Evolutionary conservation across 2,329 filamentous ascomycete genomes (phyloP), one percentile per base, ranked within the genome.

Genomic region (Botrytis byssoidea): DNA sequence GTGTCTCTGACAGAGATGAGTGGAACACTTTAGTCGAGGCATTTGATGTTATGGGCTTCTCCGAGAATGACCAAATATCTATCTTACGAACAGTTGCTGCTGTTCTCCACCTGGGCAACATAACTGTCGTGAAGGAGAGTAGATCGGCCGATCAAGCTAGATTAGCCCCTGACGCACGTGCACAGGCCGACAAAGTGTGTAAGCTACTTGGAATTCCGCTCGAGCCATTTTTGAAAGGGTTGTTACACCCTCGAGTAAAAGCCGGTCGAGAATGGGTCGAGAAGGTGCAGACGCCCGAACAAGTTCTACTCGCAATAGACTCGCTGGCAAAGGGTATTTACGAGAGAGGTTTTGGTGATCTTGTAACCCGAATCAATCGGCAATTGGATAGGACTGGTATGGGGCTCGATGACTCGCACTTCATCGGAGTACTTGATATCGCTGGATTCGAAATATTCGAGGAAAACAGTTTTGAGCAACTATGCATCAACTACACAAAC

Each of bases 401-500:
- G 81, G 91, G 92, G 16, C 86, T 91, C 67, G 95, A 99, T 74
- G 95, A 98, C 80, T 95, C 93, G 2, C 92, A 93, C 79, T 99
- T 99, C 83, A 99, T 99, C 77, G 96, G 96, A 71, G 96, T 99
- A 14, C 90, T 99, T 60, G 96, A 99, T 89, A 99, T 99, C 83
- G 97, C 97, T 76, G 96, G 96, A 75, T 99, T 99, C 83, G 96
- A 99, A 81, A 99, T 99, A 74, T 99, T 99, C 79, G 95, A 99
- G 78, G 89, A 93, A 80, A 99, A 99, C 85, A 98, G 95, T 85
- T 99, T 99, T 80, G 96, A 99, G 82, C 96, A 99, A 83, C 88
- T 99, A 9, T 99, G 96, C 85, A 99, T 99, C 87, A 99, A 99
- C 83, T 99, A 99, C 83, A 98, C 97, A 75, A 99, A 99, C 83